phyloP scores from a whole-genome alignment of 192 early-diverging fungal genomes.

The Coemansia guatemalensis region DNA sequence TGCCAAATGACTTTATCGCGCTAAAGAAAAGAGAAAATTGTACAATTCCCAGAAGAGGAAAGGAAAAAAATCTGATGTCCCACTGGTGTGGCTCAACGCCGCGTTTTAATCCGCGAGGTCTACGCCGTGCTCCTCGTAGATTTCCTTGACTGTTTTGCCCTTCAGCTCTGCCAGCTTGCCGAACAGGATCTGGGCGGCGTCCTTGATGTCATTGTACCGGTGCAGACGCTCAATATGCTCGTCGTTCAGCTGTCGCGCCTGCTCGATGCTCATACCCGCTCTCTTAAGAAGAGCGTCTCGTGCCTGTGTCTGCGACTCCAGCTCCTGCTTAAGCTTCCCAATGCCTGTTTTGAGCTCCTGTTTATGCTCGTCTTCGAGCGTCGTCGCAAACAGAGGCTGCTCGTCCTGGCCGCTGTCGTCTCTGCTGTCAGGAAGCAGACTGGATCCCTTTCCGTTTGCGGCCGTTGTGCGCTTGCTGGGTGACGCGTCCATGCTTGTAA shows the following conservation, averaged over 20 bases:
- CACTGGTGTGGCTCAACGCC: neutral
- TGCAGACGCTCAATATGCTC: conserved; percentile 44
- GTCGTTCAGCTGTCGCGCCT: conserved; percentile 31
- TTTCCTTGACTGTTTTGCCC: conserved; percentile 47
- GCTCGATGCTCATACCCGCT: conserved; percentile 20
- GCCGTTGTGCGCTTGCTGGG: conserved; percentile 15
- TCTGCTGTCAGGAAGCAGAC: conserved; percentile 3
- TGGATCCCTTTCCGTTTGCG: neutral
- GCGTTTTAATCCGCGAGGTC: conserved; percentile 18
- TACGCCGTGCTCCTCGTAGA: conserved; percentile 37
- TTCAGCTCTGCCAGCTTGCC: conserved; percentile 49
- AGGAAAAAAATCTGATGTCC: conserved; percentile 4
- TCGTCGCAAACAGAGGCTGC: neutral
- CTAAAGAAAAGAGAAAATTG: conserved; percentile 8
- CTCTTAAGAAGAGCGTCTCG: conserved; percentile 16
- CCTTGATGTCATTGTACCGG: conserved; percentile 51
- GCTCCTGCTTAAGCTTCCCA: conserved; percentile 9
- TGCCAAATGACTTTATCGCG: no score
- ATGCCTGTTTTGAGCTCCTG: conserved; percentile 23
- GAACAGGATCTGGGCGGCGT: conserved; percentile 47
- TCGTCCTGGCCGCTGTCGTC: neutral
- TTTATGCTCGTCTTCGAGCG: conserved; percentile 20
- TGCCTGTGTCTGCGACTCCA: conserved; percentile 14
- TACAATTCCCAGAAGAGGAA: neutral
- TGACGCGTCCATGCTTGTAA: conserved; percentile 19